A percentile compares a stretch with the other conserved stretches of the same genome.
phyloP scores from a whole-genome alignment of 1,284 basidiomycete species.

The Boletus semigastroideus region DNA sequence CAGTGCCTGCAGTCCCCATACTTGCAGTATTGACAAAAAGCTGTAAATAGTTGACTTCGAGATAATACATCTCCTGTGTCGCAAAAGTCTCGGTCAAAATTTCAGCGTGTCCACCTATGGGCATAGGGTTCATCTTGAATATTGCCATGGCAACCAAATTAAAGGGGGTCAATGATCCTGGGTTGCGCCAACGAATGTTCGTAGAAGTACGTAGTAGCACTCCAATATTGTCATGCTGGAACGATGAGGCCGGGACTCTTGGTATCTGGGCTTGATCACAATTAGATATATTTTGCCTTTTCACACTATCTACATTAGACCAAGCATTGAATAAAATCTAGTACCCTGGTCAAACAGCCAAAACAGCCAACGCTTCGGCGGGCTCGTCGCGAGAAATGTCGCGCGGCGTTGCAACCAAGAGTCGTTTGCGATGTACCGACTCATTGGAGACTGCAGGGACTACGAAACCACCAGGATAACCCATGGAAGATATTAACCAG shows the following conservation, averaged over 20 bases:
- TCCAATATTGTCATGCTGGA: too few relatives aligned
- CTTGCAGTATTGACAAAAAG: neutral
- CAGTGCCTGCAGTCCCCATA: neutral
- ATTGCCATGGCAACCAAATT: too few relatives aligned
- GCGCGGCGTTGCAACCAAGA: conserved; percentile 42
- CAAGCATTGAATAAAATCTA: neutral
- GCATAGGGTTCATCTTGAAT: too few relatives aligned
- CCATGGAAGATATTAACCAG: conserved; percentile 54
- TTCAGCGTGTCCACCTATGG: too few relatives aligned
- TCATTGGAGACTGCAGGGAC: conserved; percentile 46
- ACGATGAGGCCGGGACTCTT: too few relatives aligned
- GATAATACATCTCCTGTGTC: neutral
- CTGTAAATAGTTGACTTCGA: conserved; percentile 11
- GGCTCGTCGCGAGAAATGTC: conserved; percentile 36
- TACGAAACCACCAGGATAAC: conserved; percentile 36
- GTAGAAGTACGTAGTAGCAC: too few relatives aligned
- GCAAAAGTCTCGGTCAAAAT: too few relatives aligned
- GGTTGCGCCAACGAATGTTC: too few relatives aligned
- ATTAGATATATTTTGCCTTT: too few relatives aligned
- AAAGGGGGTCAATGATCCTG: too few relatives aligned
- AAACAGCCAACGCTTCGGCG: conserved; percentile 22
- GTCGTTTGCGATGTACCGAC: conserved; percentile 26
- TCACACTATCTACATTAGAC: neutral
- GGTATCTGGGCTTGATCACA: too few relatives aligned
- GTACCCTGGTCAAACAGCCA: neutral